Conservation (phyloP, 768 basidiomycete species). For the Kwoniella bestiolae region DNA sequence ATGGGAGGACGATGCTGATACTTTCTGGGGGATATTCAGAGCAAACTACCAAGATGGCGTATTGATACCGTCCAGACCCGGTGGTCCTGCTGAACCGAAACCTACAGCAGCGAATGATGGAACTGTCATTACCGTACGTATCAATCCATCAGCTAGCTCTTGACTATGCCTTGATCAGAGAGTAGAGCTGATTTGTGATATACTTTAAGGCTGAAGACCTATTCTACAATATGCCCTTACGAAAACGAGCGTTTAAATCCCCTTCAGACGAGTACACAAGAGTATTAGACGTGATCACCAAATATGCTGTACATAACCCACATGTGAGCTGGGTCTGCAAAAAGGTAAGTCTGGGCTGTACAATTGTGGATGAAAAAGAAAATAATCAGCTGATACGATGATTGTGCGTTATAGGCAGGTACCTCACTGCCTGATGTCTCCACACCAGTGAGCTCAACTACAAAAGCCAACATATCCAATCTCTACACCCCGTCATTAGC, state of each 20-base stretch:
- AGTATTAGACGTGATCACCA: conserved; percentile 87
- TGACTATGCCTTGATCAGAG: background rate
- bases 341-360: conserved; percentile 71
- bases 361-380: no score
- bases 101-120: conserved; percentile 94
- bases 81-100: conserved; percentile 74
- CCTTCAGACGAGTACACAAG: conserved; percentile 88
- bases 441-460: conserved; percentile 72
- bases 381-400: no score
- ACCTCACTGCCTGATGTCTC: conserved; percentile 77
- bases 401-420: conserved; percentile 63
- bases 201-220: conserved; percentile 81
- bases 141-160: background rate
- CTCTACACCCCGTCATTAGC: conserved; percentile 81
- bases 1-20: no score
- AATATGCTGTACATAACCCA: conserved; percentile 93
- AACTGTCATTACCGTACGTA: conserved; percentile 77
- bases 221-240: conserved; percentile 89
- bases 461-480: conserved; percentile 71
- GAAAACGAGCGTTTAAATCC: conserved; percentile 80
- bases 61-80: conserved; percentile 72
- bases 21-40: no score
- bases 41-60: conserved; percentile 79
- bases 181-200: background rate
- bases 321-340: conserved; percentile 86